Evolutionary conservation across 2,329 filamentous ascomycete species (phyloP), one percentile per base, ranked within the genome.

Genomic region (Fusarium clavum): DNA sequence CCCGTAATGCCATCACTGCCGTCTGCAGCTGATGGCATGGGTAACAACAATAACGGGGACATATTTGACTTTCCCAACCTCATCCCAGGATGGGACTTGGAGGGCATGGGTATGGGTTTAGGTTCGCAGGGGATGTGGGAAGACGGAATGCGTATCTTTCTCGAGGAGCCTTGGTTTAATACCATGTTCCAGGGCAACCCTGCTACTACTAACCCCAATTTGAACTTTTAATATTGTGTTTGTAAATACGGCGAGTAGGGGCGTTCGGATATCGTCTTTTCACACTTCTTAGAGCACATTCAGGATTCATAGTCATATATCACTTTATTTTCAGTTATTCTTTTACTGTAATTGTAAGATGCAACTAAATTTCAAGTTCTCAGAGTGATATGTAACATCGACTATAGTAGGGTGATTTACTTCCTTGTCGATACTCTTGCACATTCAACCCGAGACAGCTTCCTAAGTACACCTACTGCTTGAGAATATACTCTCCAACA

Each of bases 141-240:
- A 63, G 77, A 80, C 18, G 78, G 78, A 11, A 75, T 80, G 53
- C 75, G 77, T 34, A 79, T 79, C 64, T 75, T 80, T 54, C 74
- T 82, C 53, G 77, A 79, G 60, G 82, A 83, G 58, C 79, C 80
- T 16, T 83, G 82, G 78, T 78, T 82, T 58, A 79, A 73, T 11
- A 77, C 79, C 51, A 76, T 79, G 59, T 79, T 82, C 24, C 77
- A 79, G 48, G 77, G 76, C 14, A 68, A 82, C 25, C 79, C 78
- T 1, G 77, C 79, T 29, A 67, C 71, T 16, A 67, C 59, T 20
- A 76, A 76, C 56, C 76, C 76, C 53, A 75, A 79, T 57, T 80
- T 82, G 68, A 75, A 76, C n/a, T 79, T 80, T 61, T 80, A 45
- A 55, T 51, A 38, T 38, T 38, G 10, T 24, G 20, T n/a, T 44